Evolutionary conservation across 2,329 filamentous ascomycete species (phyloP), one percentile per base, ranked within the genome.

Genomic region (Lecanosticta acicola): DNA sequence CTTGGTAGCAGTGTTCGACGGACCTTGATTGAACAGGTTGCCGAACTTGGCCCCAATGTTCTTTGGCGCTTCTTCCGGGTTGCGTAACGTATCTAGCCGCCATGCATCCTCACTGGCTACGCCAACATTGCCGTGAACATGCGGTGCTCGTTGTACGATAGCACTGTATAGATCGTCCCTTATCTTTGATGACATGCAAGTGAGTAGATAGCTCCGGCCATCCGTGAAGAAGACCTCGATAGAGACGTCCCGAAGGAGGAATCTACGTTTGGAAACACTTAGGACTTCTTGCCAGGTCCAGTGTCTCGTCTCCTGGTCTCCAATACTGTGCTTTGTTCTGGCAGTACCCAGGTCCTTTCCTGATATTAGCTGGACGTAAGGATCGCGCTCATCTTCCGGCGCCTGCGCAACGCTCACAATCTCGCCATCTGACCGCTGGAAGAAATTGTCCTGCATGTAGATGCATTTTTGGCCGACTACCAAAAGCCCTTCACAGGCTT

Each of bases 211-310:
- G 68, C 93, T 98, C 45, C 89, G 84, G 1, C 93, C 93, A 63
- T 98, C 94, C 0, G 89, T 90, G 64, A 98, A 98, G 71, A 98
- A 98, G 2, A 96, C 79, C 63, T 98, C 93, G n/a, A 97, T 82
- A 0, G 88, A 89, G 10, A 98, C 93, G 61, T 98, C 91, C 19
- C 93, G 83, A 67, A 97, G 95, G 3, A 98, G 71, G 66, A 97
- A 98, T 4, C 91, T 84, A 16, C 94, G 82, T 66, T 98, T 98
- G 0, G 91, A 97, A 29, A 97, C 85, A 63, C 90, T 96, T 56
- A 97, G 86, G 11, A 97, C 83, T 63, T 97, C 91, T 3, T 82
- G 79, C 91, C 91, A 98, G 54, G 83, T 85, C 94, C 93, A 98
- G 64, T 85, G 84, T 56, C 90, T 80, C 1, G 85, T 89, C 50